Percentiles rank a stretch among this genome's conserved stretches.
Conservation (phyloP, 108 stramenopile genomes). For the Nannochloropsis gaditana region DNA sequence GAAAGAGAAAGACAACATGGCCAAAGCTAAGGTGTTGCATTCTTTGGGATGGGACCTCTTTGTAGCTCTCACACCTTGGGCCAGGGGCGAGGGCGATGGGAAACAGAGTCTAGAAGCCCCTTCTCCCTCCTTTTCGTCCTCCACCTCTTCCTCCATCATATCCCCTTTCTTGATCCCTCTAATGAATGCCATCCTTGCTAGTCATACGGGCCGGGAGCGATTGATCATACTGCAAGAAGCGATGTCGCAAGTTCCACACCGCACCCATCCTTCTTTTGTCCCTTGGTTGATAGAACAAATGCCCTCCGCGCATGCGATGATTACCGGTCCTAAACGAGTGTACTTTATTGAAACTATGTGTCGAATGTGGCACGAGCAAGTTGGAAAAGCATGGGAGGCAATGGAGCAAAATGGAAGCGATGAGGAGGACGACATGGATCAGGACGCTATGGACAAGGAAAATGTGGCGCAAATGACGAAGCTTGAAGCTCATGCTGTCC, state of each 20-base stretch:
- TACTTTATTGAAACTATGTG: background rate
- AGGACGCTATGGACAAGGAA: background rate
- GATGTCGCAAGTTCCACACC: background rate
- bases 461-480: background rate
- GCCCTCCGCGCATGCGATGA: background rate
- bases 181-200: background rate
- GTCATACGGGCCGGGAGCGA: background rate
- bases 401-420: background rate
- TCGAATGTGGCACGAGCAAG: background rate
- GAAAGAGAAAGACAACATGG: background rate
- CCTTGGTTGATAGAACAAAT: background rate
- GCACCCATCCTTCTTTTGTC: background rate
- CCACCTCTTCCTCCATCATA: background rate
- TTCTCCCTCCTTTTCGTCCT: background rate
- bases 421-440: background rate
- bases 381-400: background rate
- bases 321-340: background rate
- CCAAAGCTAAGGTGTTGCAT: slow-evolving; percentile 5
- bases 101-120: background rate
- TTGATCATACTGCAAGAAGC: slow-evolving; percentile 17
- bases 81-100: background rate
- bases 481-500: background rate
- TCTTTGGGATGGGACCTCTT: background rate
- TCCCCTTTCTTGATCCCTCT: background rate
- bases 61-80: background rate